Base-by-base conservation (phyloP, 371 early-diverging fungal species). In the Pancytospora epiphaga region DNA sequence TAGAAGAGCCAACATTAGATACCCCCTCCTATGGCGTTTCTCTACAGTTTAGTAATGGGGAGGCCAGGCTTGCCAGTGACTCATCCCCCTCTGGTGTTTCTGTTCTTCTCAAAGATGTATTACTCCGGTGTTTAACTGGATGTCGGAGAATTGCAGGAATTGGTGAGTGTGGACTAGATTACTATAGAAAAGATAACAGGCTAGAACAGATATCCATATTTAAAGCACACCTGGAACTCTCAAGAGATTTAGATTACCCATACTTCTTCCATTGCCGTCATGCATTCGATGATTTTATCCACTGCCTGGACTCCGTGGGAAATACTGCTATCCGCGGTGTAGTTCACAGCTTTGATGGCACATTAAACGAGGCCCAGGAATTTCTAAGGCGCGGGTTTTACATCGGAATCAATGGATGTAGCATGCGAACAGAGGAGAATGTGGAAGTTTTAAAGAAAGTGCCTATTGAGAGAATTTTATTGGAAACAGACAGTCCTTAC, bases 321-420 rank as follows among this genome's bases (percentile, higher is more conserved):
- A 47, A 3, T 9, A 33, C 3, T 9, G 43, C 3, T 3, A 19
- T 15, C 6, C 50, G 58, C 25, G 95, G 94, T 30, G 91, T 94
- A 0, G 91, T 94, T 25, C 97, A 96, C 73, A 90, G 90, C 0
- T 93, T 92, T 76, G 90, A 89, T 2, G 93, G 92, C 0, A 80
- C 85, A 0, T 18, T 86, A 22, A 90, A 89, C 25, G 93, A 93
- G 69, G 84, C 88, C 82, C 67, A 84, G 67, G 80, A 79, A 50
- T 78, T 88, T 25, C 68, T 90, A 18, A 85, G 86, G 1, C 77
- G 90, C 56, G 93, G 84, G n/a, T 81, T 92, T 34, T 91, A 87
- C 77, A 92, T 96, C 77, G 94, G 95, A 25, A 84, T 96, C 72
- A 96, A 95, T 77, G 97, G 97, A 6, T 93, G 93, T 73, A 91